Conservation (phyloP, 768 basidiomycete genomes). For the Lactarius deliciosus region DNA sequence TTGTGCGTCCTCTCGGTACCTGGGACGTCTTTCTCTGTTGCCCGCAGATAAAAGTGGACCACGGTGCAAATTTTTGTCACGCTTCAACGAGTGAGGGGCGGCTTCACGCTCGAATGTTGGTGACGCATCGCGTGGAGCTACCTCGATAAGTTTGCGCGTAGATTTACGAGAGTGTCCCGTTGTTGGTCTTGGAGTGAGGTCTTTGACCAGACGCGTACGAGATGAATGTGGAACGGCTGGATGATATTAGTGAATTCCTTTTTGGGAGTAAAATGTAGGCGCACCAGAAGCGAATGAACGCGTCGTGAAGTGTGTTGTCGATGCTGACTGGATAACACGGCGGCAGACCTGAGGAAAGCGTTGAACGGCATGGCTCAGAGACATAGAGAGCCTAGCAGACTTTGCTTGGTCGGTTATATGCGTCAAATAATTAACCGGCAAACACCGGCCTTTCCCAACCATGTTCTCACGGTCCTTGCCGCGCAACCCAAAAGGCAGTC, state of each 20-base stretch:
- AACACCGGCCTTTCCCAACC: too few relatives aligned
- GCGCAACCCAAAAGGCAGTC: too few relatives aligned
- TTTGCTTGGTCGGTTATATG: too few relatives aligned
- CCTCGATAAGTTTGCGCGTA: constrained; percentile 22
- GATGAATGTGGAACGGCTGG: constrained; percentile 41
- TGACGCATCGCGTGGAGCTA: constrained; percentile 20
- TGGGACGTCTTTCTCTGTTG: background rate
- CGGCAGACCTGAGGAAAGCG: background rate
- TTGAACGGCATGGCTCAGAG: background rate
- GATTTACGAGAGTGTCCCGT: constrained; percentile 9
- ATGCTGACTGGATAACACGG: background rate
- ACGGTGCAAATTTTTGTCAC: constrained; percentile 4
- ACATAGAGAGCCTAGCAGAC: background rate
- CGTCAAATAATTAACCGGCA: too few relatives aligned
- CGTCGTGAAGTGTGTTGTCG: background rate
- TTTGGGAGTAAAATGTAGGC: background rate
- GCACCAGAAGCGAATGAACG: constrained; percentile 23
- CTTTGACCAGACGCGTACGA: constrained; percentile 29
- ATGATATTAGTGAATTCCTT: background rate
- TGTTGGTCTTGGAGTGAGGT: constrained; percentile 22
- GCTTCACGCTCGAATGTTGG: constrained; percentile 10
- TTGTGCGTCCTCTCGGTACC: background rate
- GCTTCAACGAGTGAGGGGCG: constrained; percentile 7
- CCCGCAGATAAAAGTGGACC: background rate
- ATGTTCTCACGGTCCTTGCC: too few relatives aligned